Evolutionary conservation across 345 rosid species (phyloP), one percentile per base, ranked within the genome.

Genomic region (Capsella bursapastoris): DNA sequence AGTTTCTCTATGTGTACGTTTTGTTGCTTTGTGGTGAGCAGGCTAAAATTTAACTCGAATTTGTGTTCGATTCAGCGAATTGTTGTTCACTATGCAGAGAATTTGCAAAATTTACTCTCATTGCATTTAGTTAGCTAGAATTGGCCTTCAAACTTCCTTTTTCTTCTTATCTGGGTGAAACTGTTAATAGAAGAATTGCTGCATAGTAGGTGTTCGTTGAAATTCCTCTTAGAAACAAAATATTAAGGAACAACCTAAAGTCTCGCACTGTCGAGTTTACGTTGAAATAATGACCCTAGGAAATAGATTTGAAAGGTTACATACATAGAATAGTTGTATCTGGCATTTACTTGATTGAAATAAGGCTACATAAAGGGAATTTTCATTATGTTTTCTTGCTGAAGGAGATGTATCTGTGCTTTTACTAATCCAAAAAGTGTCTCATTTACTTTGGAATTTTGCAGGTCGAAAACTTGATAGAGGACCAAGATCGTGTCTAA

Each of bases 181-280:
- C 5, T 16, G 27, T 45, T 0, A 5, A 22, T 13, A 31, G 3
- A 18, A 50, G 9, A 45, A 58, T 4, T 58, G 16, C 0, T 68
- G 63, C 18, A 7, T 41, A 10, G 7, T 34, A 70, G 8, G 40
- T 73, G 77, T 47, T 73, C 22, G 71, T 14, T 48, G 38, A 56
- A 34, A 65, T 73, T 64, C 65, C 71, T 65, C 51, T 65, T 25
- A 65, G 64, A 73, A 43, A 29, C 3, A 0, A 29, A 18, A 5
- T 28, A 3, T 13, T 16, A 7, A 8, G 37, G 2, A 34, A 34
- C 37, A 34, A 7, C 8, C 7, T 7, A 0, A 34, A 7, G 37
- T 34, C 37, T 6, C 8, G 37, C 1, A 34, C 2, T 34, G 37
- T 34, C 2, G 10, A 35, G 10, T 35, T 35, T 7, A 2, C 40